A percentile compares a stretch with the other conserved stretches of the same genome.
Conservation (phyloP, 2,329 filamentous ascomycete genomes). For the Fusarium sp. region DNA sequence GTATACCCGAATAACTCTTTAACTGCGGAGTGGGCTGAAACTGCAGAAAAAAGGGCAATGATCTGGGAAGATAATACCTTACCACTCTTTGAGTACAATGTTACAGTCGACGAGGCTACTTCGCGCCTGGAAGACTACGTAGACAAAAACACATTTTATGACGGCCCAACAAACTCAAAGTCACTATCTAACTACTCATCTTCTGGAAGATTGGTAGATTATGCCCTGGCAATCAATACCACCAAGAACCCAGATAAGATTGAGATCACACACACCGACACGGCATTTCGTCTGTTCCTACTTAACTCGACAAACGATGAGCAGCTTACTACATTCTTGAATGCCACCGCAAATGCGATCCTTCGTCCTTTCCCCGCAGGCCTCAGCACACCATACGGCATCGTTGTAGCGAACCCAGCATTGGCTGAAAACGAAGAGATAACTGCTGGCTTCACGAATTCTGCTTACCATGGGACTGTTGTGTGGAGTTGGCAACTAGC, state of each 20-base stretch:
- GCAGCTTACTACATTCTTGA: conserved; percentile 68
- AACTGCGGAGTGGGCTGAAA: conserved; percentile 55
- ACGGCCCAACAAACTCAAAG: conserved; percentile 58
- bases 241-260: conserved; percentile 63
- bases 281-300: conserved; percentile 72
- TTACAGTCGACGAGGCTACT: conserved; percentile 59
- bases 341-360: conserved; percentile 68
- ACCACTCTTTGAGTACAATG: conserved; percentile 63
- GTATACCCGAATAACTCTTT: conserved; percentile 60
- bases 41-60: conserved; percentile 64
- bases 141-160: conserved; percentile 54
- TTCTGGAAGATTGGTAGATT: conserved; percentile 60
- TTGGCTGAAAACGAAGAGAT: conserved; percentile 62
- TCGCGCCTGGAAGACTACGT: conserved; percentile 63
- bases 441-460: conserved; percentile 65
- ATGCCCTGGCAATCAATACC: conserved; percentile 68
- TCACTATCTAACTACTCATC: conserved; percentile 51
- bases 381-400: conserved; percentile 65
- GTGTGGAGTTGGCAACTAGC: conserved; percentile 74
- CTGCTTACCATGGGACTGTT: conserved; percentile 71
- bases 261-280: conserved; percentile 72
- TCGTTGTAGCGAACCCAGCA: conserved; percentile 72
- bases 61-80: conserved; percentile 73
- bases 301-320: conserved; percentile 69
- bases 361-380: conserved; percentile 69